Evolutionary conservation across 805 yeast genomes (phyloP), one percentile per base, ranked within the genome.

Genomic region (Myxozyma lipomycoides): DNA sequence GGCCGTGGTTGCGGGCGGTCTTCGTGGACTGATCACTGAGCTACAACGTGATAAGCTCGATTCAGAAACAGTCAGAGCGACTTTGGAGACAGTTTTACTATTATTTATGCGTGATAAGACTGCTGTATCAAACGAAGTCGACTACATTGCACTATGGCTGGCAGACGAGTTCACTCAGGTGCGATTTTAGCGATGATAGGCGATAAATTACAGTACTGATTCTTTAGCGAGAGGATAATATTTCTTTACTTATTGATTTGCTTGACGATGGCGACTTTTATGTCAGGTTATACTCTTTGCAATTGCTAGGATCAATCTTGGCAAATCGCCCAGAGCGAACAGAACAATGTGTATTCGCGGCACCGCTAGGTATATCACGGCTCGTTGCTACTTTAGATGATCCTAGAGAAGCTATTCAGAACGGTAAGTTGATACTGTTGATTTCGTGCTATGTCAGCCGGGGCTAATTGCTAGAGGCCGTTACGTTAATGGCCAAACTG

Each of bases 61-160:
- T 63, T 73, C 77, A 3, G 86, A 81, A 37, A 79, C 85, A 9
- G 81, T 84, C 23, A 83, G 83, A 59, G 90, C 95, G 0, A 76
- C 88, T 10, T 69, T 93, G 45, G 98, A 93, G 66, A 88, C 98
- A 1, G 72, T 93, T 17, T 66, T 93, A 41, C 83, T 91, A 35
- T 71, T 93, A 46, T 86, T 91, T 61, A 82, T 87, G 42, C 77
- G 90, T 56, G 84, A 84, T 41, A 79, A 75, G 52, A 50, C 59
- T 19, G 72, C 70, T 42, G 62, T 56, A 24, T 67, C 72, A 3
- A 63, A 66, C 21, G 59, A 70, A 2, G 78, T 81, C 10, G 98
- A 90, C 64, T 95, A 88, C 62, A 86, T 93, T 58, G 86, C 96
- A 0, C 70, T 90, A 49, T 90, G 97, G 95, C 86, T 93, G 28